Base-by-base conservation (phyloP, 2,329 filamentous ascomycete species). In the Nemania abortiva region DNA sequence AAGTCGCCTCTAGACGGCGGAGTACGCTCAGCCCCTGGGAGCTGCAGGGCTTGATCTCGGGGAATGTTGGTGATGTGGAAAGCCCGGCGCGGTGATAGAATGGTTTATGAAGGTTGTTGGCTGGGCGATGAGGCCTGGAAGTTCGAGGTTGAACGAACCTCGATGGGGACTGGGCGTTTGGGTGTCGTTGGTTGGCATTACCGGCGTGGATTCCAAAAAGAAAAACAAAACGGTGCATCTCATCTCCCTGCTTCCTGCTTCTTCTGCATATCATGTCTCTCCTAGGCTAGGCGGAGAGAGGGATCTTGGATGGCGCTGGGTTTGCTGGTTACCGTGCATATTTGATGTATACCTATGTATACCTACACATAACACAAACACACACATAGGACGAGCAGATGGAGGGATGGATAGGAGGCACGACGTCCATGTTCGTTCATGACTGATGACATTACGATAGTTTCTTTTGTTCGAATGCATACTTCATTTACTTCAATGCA, bases 21-120 rank as follows among this genome's bases (percentile, higher is more conserved):
- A 94, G 91, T 75, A 95, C 92, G 22, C 82, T 95, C 37, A 94
- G 88, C 74, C 89, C 91, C 2, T 91, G 91, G 84, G 92, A 95
- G 80, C 80, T 95, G 76, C 87, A 92, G 80, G 88, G 86, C 53
- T 77, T 92, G 77, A 90, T 91, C 72, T 84, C 87, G 75, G 87
- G 87, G 65, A 84, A 82, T 70, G 78, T 84, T 15, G 78, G 66
- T 76, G 66, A 24, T 1, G 65, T 70, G 18, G 64, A 63, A 45
- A 71, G 73, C 59, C 70, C 73, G 9, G 66, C 62, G 54, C 52
- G 71, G 63, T 72, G 60, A 70, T 20, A 6, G 22, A n/a, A 15
- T 1, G 10, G n/a, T 20, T 57, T 22, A 34, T 61, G n/a, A 50
- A 7, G 13, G 27, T 5, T 31, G 42, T 24, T 18, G 42, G n/a